These are phyloP conservation scores for Hanseniaspora meyeri DNA, from an alignment of 805 yeast species.

Conservation along the genomic window DNA sequence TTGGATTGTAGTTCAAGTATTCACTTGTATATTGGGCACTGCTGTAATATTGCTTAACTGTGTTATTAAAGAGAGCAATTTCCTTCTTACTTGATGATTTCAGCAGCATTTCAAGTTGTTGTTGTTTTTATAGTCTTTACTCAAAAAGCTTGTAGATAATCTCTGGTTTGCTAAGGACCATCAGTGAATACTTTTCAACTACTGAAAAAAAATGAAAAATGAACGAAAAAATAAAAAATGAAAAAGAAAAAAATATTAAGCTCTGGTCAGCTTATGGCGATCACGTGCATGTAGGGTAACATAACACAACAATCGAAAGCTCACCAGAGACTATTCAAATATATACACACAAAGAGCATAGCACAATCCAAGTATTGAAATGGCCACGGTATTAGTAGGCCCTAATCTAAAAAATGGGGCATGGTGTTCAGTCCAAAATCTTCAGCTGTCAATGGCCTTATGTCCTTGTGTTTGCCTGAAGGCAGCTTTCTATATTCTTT, in stretches of 20 bases:
- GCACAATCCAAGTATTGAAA: not conserved
- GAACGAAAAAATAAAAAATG: not conserved
- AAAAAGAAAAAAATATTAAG: not conserved
- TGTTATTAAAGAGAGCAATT: not conserved
- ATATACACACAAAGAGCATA: not conserved
- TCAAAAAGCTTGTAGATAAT: too few species aligned
- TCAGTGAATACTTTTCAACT: too few species aligned
- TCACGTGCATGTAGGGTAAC: not conserved
- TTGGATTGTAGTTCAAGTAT: not conserved
- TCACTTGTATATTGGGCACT: not conserved
- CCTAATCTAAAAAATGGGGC: not conserved
- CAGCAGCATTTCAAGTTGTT: not conserved
- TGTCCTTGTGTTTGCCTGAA: conserved; percentile 32
- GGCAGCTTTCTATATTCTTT: conserved; percentile 60
- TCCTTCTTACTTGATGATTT: not conserved
- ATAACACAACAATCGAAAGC: too few species aligned
- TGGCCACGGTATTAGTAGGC: not conserved
- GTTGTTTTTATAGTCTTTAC: too few species aligned
- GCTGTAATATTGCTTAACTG: not conserved
- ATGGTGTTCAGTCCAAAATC: not conserved
- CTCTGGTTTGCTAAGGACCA: too few species aligned
- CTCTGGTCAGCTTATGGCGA: not conserved
- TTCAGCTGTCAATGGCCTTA: conserved; percentile 3
- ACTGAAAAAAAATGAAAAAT: not conserved
- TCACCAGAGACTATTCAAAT: too few species aligned